Percentiles rank a stretch among this genome's conserved stretches.
These are phyloP conservation scores for Cryptococcus sp. DNA, from an alignment of 1,284 basidiomycete genomes.

Conservation along the genomic window DNA sequence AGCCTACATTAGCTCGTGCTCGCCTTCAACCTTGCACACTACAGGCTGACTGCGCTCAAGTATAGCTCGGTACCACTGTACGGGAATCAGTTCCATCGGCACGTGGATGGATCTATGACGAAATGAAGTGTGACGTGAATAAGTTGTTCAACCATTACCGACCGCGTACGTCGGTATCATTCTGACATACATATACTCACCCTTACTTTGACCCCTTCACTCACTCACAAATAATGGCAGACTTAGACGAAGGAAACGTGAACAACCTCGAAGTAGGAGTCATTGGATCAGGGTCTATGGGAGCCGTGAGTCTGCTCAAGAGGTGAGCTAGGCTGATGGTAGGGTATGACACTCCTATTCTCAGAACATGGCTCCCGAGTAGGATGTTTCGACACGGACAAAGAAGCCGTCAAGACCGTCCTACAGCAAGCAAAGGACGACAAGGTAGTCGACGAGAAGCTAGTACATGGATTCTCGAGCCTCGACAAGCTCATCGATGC, in stretches of 20 bases:
- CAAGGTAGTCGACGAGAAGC: constrained; percentile 14
- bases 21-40: too few species aligned
- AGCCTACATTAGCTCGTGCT: too few species aligned
- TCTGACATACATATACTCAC: not conserved
- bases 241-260: constrained; percentile 23
- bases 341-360: constrained; percentile 80
- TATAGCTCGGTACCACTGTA: too few species aligned
- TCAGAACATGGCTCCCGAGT: constrained; percentile 20
- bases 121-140: not conserved
- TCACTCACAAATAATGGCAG: constrained; percentile 12
- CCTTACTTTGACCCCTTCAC: not conserved
- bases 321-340: constrained; percentile 27
- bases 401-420: constrained; percentile 21
- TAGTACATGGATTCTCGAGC: constrained; percentile 24
- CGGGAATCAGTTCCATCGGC: too few species aligned
- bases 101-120: too few species aligned
- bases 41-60: too few species aligned
- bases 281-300: constrained; percentile 28
- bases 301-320: constrained; percentile 15
- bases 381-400: constrained; percentile 24
- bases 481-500: constrained; percentile 20
- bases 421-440: constrained; percentile 23
- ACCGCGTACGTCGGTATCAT: not conserved
- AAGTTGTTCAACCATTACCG: not conserved
- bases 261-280: constrained; percentile 26